Percentiles rank a stretch among this genome's conserved stretches.
Evolutionary conservation across 768 basidiomycete species (phyloP).

Genomic region (Russula olivacea): DNA sequence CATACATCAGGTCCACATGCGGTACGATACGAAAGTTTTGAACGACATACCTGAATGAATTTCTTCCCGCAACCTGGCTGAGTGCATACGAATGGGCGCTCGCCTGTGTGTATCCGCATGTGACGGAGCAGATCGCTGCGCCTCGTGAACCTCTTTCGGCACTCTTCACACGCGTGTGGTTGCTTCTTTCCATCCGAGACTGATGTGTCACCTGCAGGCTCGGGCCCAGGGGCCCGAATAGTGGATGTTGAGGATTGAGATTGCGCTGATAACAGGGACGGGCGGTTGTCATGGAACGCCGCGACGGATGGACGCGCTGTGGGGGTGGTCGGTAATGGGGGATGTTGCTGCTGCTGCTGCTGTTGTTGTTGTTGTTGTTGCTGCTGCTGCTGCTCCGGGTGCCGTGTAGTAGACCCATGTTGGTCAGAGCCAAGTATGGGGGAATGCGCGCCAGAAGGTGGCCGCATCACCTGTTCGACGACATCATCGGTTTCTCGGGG

Average conservation of each 20-base stretch:
- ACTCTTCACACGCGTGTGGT: slow-evolving; percentile 64
- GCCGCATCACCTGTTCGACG: slow-evolving; percentile 17
- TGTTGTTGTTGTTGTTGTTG: neutral
- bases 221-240: slow-evolving; percentile 17
- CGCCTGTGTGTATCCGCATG: slow-evolving; percentile 86
- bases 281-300: slow-evolving; percentile 7
- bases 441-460: slow-evolving; percentile 12
- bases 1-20: slow-evolving; percentile 22
- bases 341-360: slow-evolving; percentile 4
- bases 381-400: slow-evolving; percentile 13
- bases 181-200: slow-evolving; percentile 30
- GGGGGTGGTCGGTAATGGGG: slow-evolving; percentile 3
- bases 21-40: slow-evolving; percentile 3
- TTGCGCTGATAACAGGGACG: neutral
- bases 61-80: slow-evolving; percentile 77
- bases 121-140: slow-evolving; percentile 81
- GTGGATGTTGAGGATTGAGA: slow-evolving; percentile 17
- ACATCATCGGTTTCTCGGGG: slow-evolving; percentile 8
- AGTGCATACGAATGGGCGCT: slow-evolving; percentile 74
- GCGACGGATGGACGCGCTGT: neutral
- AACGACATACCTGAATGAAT: slow-evolving; percentile 71
- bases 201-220: slow-evolving; percentile 25
- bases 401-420: neutral
- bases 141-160: slow-evolving; percentile 75
- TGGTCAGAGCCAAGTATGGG: slow-evolving; percentile 12